A percentile compares a stretch with the other conserved stretches of the same genome.
Evolutionary conservation across 2,329 filamentous ascomycete genomes (phyloP).

Genomic region (Blastomyces silverae): DNA sequence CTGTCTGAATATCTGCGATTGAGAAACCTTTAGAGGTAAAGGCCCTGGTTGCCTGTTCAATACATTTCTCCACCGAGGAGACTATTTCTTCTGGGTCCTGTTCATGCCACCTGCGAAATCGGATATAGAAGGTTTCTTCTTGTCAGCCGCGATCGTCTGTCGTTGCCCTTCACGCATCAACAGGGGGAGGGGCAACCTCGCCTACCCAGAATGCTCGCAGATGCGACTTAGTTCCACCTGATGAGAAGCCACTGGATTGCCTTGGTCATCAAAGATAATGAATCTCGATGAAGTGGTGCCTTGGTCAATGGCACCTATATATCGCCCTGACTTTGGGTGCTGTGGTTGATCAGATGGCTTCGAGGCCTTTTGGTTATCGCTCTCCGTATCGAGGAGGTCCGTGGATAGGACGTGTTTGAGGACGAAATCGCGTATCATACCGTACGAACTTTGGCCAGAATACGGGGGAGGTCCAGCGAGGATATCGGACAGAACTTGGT

Average conservation of each 20-base stretch:
- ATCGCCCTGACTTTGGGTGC: conserved; percentile 33
- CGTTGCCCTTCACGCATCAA: conserved; percentile 9
- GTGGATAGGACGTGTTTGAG: conserved; percentile 14
- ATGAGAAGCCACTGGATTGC: conserved; percentile 71
- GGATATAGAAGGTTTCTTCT: conserved; percentile 12
- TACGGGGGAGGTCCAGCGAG: too few species aligned
- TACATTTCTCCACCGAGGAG: conserved; percentile 67
- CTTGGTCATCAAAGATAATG: conserved; percentile 76
- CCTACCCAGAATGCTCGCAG: conserved; percentile 78
- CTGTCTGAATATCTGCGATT: conserved; percentile 60
- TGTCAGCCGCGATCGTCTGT: conserved; percentile 11
- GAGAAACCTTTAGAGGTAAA: conserved; percentile 66
- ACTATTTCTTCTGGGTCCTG: conserved; percentile 75
- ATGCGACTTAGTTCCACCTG: conserved; percentile 82
- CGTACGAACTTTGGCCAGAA: not conserved
- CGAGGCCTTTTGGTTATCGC: not conserved
- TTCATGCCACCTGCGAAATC: conserved; percentile 67
- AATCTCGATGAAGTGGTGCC: conserved; percentile 86
- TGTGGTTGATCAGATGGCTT: not conserved
- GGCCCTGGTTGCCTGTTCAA: conserved; percentile 64
- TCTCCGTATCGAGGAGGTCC: not conserved
- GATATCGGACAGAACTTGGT: not conserved
- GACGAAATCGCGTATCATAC: conserved; percentile 12
- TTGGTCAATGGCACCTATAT: conserved; percentile 83
- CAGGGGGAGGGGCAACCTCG: conserved; percentile 33